phyloP scores from a whole-genome alignment of 2,329 filamentous ascomycete species.

The Didymella lethalis region DNA sequence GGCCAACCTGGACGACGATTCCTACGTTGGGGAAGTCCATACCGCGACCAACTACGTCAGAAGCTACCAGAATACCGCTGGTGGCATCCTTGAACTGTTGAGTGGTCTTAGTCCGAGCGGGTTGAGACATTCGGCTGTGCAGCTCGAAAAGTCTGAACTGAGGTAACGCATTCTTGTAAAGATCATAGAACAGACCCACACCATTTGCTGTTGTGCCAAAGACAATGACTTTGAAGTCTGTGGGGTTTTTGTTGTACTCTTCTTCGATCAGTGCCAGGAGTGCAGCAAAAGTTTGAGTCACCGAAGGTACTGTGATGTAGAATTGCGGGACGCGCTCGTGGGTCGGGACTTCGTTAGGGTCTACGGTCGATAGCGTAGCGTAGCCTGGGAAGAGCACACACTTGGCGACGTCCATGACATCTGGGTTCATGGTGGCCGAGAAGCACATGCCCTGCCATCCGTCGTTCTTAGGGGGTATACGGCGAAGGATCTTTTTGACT shows the following conservation, averaged over 20 bases:
- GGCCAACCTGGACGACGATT: slow-evolving; percentile 58
- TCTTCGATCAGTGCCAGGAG: slow-evolving; percentile 56
- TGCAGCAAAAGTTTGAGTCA: slow-evolving; percentile 56
- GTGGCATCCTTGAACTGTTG: slow-evolving; percentile 55
- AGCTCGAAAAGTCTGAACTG: slow-evolving; percentile 53
- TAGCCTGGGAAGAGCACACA: slow-evolving; percentile 55
- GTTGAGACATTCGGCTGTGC: slow-evolving; percentile 56
- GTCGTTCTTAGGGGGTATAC: slow-evolving; percentile 59
- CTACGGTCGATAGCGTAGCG: slow-evolving; percentile 55
- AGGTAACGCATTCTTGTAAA: slow-evolving; percentile 47
- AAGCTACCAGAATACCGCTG: slow-evolving; percentile 61
- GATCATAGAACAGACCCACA: slow-evolving; percentile 53
- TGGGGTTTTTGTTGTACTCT: slow-evolving; percentile 51
- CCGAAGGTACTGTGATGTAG: slow-evolving; percentile 54
- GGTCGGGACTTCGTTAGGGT: slow-evolving; percentile 55
- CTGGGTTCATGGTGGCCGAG: slow-evolving; percentile 56
- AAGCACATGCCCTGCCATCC: slow-evolving; percentile 62
- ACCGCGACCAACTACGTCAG: slow-evolving; percentile 57
- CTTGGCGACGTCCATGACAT: slow-evolving; percentile 56
- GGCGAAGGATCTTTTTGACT: slow-evolving; percentile 60
- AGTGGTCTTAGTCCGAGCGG: slow-evolving; percentile 53
- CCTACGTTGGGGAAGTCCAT: slow-evolving; percentile 62
- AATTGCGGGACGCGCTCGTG: slow-evolving; percentile 60
- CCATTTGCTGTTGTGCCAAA: slow-evolving; percentile 59
- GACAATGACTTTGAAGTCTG: slow-evolving; percentile 57